Evolutionary conservation across 2,329 filamentous ascomycete species (phyloP), one percentile per base, ranked within the genome.

Genomic region (Fusarium aywerte): DNA sequence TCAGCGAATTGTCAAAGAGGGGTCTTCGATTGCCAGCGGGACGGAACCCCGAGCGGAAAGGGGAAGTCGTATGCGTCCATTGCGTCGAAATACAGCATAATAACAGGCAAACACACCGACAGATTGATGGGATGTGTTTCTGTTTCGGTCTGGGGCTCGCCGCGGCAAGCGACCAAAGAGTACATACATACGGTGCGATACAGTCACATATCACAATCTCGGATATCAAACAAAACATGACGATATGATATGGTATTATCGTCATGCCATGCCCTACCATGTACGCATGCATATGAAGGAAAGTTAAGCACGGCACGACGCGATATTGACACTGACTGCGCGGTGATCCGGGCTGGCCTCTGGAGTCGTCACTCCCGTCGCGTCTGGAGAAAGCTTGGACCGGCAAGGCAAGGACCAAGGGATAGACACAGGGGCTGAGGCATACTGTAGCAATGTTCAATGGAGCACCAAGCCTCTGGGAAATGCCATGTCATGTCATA

Each of bases 301-400:
- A 21, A 64, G 57, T 64, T 57, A 47, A 59, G 40, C 49, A 55
- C 53, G 56, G 55, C 60, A 68, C 65, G 67, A 70, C 58, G 66
- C 65, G 64, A 62, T 53, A 66, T 53, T 57, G 43, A 57, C 61
- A 71, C 43, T 61, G 60, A 59, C 53, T 56, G 44, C 65, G 53
- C 47, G 43, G 61, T 59, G 65, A 51, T 55, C 54, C 23, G 51
- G 62, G 64, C 63, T 58, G 44, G 45, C 21, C 32, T 36, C 35
- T 62, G 16, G 25, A 62, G 52, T 62, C 57, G 52, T 25, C 40
- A 38, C 25, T 62, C 49, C 58, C 40, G 20, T 55, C 64, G 53
- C 40, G 64, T 67, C 64, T 67, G 59, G 65, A 67, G 64, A 67
- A 68, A 59, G 64, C 54, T 54, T 68, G 44, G 64, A 51, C 40